phyloP scores from a whole-genome alignment of 768 basidiomycete species.

The Rubroboletus satanas region DNA sequence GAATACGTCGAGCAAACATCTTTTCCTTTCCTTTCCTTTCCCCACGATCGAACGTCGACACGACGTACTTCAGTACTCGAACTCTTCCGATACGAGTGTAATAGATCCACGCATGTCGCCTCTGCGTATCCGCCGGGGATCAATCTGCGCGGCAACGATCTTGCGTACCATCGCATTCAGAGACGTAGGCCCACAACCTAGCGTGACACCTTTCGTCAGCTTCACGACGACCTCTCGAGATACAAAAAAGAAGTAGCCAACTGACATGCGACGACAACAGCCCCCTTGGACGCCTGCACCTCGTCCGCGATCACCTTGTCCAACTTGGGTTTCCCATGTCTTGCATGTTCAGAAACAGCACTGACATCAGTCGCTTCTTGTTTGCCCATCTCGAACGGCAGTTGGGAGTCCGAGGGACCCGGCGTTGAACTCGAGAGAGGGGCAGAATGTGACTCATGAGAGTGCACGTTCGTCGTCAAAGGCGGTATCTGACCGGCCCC shows the following conservation, averaged over 20 bases:
- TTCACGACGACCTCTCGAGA: too few species aligned
- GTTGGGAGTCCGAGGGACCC: not conserved
- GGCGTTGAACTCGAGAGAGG: not conserved
- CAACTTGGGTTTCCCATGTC: slow-evolving; percentile 64
- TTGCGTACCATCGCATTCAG: slow-evolving; percentile 69
- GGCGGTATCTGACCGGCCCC: not conserved
- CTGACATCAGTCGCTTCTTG: slow-evolving; percentile 58
- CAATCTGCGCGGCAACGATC: slow-evolving; percentile 56
- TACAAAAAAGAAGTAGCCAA: slow-evolving; percentile 7
- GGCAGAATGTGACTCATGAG: not conserved
- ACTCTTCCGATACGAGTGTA: slow-evolving; percentile 63
- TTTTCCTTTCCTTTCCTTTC: too few species aligned
- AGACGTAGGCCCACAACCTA: slow-evolving; percentile 71
- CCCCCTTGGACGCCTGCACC: slow-evolving; percentile 49
- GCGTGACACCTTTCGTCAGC: not conserved
- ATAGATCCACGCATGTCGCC: slow-evolving; percentile 61
- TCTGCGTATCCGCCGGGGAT: slow-evolving; percentile 45
- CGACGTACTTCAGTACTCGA: slow-evolving; percentile 44
- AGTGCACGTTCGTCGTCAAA: not conserved
- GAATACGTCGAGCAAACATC: not conserved
- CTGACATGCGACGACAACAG: slow-evolving; percentile 68
- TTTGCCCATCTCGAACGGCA: slow-evolving; percentile 47
- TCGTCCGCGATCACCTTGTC: slow-evolving; percentile 63
- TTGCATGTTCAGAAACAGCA: slow-evolving; percentile 56
- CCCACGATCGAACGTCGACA: not conserved